Conservation (phyloP, 306 rosid genomes). For the Vigna angularis region DNA sequence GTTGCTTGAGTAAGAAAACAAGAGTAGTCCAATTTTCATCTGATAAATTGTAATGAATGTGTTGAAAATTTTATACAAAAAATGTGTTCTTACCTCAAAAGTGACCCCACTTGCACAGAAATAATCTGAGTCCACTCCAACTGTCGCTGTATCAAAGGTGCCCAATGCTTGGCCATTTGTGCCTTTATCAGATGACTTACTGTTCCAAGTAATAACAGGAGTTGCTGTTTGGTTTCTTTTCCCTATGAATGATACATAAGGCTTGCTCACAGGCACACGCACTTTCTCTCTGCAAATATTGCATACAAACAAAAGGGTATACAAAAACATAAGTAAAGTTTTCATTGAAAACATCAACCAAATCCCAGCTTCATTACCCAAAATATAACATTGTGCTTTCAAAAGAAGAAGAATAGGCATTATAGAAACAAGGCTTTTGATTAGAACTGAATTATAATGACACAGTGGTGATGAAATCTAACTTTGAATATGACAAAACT, state of each 20-base stretch:
- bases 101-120: slow-evolving; percentile 83
- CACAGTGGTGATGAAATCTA: not conserved
- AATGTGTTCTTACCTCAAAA: slow-evolving; percentile 62
- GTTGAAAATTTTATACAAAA: not conserved
- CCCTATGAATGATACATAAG: slow-evolving; percentile 85
- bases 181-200: slow-evolving; percentile 79
- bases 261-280: slow-evolving; percentile 68
- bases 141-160: slow-evolving; percentile 80
- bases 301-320: not conserved
- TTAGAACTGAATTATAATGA: slow-evolving; percentile 1
- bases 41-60: not conserved
- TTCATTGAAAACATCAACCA: not conserved
- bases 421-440: not conserved
- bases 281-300: slow-evolving; percentile 82
- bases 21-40: not conserved
- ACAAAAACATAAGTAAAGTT: not conserved
- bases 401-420: not conserved
- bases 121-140: slow-evolving; percentile 74
- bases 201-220: slow-evolving; percentile 76
- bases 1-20: not conserved
- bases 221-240: slow-evolving; percentile 47
- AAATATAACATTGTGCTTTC: slow-evolving; percentile 4
- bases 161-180: slow-evolving; percentile 63
- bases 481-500: not conserved
- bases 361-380: not conserved